Evolutionary conservation across 2,329 filamentous ascomycete species (phyloP).

Genomic region (Bertia moriformis): DNA sequence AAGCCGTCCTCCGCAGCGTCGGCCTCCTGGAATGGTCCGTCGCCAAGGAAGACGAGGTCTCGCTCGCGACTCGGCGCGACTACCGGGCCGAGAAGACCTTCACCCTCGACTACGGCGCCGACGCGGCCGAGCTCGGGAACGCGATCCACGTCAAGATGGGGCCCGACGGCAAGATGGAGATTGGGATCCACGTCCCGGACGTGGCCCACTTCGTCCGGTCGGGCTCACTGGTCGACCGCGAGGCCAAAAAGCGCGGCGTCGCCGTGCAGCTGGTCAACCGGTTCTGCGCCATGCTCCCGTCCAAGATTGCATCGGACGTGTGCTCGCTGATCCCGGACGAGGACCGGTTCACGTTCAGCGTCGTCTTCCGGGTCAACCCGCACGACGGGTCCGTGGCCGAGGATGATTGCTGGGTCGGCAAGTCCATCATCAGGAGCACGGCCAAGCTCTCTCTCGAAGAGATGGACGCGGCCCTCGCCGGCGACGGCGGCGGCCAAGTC

Average conservation of each 20-base stretch:
- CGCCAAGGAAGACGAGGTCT: conserved; percentile 64
- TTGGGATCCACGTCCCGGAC: conserved; percentile 89
- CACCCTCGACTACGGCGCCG: conserved; percentile 80
- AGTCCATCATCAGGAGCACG: conserved; percentile 80
- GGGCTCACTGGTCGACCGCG: conserved; percentile 86
- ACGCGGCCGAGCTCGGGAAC: conserved; percentile 78
- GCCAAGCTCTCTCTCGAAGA: conserved; percentile 75
- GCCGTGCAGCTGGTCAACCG: conserved; percentile 90
- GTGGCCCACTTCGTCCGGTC: conserved; percentile 93
- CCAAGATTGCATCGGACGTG: conserved; percentile 71
- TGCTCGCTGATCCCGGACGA: conserved; percentile 75
- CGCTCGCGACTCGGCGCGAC: conserved; percentile 64
- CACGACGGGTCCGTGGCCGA: conserved; percentile 66
- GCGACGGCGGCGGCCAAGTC: conserved; percentile 42
- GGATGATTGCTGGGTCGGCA: conserved; percentile 85
- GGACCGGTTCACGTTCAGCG: conserved; percentile 79
- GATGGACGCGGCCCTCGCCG: conserved; percentile 68
- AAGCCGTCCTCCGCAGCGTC: conserved; percentile 86
- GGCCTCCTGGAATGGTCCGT: conserved; percentile 85
- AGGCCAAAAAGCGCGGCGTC: conserved; percentile 94
- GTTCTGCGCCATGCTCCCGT: conserved; percentile 72
- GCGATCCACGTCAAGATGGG: conserved; percentile 82
- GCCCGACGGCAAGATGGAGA: conserved; percentile 73
- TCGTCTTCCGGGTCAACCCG: conserved; percentile 81
- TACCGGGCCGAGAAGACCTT: conserved; percentile 80